Conservation (phyloP, 1,284 basidiomycete genomes). For the Gymnopus androsaceus region DNA sequence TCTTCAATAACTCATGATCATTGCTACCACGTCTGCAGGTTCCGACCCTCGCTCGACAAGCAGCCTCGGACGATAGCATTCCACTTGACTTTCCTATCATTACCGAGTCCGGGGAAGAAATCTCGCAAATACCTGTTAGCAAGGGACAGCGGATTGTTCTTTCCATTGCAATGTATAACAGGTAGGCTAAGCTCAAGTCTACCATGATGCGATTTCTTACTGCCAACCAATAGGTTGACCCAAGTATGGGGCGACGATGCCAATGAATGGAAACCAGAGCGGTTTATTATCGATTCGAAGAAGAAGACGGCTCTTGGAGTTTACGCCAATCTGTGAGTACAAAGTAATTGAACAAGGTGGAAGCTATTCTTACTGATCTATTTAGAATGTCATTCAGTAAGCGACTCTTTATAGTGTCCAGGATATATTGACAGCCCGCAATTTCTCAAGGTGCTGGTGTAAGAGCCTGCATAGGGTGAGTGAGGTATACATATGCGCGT, state of each 20-base stretch:
- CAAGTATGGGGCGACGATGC: conserved; percentile 18
- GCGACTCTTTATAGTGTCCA: neutral
- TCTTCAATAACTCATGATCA: neutral
- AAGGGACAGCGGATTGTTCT: conserved; percentile 21
- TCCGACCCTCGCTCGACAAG: conserved; percentile 9
- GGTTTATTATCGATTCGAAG: conserved; percentile 13
- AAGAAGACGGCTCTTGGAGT: conserved; percentile 17
- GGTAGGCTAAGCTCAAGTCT: conserved; percentile 11
- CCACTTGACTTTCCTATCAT: conserved; percentile 19
- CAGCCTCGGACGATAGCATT: conserved; percentile 23
- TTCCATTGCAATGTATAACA: conserved; percentile 19
- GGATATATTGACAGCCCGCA: neutral
- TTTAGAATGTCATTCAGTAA: conserved; percentile 13
- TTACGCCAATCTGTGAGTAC: conserved; percentile 20
- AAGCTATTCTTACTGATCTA: neutral
- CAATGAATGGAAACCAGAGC: conserved; percentile 21
- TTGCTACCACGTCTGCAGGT: neutral
- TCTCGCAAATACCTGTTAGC: conserved; percentile 19
- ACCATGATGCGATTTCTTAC: neutral
- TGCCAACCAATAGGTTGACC: conserved; percentile 6
- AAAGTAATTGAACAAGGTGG: neutral
- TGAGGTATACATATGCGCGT: neutral
- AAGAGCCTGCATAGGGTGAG: conserved; percentile 10
- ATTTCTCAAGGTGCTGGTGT: conserved; percentile 11
- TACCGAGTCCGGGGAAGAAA: conserved; percentile 14